Evolutionary conservation across 345 rosid species (phyloP).

Genomic region (Brassica nigra): DNA sequence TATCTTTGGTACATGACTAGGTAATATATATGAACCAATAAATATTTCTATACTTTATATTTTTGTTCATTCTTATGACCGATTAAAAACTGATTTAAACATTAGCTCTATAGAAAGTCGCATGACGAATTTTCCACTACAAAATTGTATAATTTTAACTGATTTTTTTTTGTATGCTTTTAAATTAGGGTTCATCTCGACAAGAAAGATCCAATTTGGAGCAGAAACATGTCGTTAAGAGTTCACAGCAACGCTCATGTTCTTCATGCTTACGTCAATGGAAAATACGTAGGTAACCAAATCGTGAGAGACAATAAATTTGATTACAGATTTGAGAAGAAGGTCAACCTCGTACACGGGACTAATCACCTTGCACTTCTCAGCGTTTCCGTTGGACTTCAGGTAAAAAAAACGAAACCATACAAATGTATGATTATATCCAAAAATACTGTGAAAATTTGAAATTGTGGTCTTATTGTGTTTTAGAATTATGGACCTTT

Average conservation of each 20-base stretch:
- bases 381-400: conserved; percentile 59
- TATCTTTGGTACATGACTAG: conserved; percentile 76
- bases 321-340: conserved; percentile 35
- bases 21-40: conserved; percentile 43
- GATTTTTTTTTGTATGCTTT: not conserved
- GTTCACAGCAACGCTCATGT: conserved; percentile 56
- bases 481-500: conserved; percentile 42
- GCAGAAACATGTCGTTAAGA: conserved; percentile 45
- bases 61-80: not conserved
- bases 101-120: not conserved
- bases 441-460: not conserved
- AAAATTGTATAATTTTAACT: not conserved
- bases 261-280: conserved; percentile 63
- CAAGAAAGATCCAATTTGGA: conserved; percentile 52
- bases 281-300: conserved; percentile 47
- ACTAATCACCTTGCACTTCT: conserved; percentile 46
- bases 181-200: conserved; percentile 40
- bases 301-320: conserved; percentile 24
- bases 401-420: conserved; percentile 30
- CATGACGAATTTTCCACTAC: not conserved
- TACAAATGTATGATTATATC: not conserved
- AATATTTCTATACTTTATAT: not conserved
- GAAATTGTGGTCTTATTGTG: not conserved
- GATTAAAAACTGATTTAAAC: not conserved
- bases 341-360: conserved; percentile 35